A percentile compares a stretch with the other conserved stretches of the same genome.
Conservation (phyloP, 352 stramenopile species). For the Pythium myriotylum region DNA sequence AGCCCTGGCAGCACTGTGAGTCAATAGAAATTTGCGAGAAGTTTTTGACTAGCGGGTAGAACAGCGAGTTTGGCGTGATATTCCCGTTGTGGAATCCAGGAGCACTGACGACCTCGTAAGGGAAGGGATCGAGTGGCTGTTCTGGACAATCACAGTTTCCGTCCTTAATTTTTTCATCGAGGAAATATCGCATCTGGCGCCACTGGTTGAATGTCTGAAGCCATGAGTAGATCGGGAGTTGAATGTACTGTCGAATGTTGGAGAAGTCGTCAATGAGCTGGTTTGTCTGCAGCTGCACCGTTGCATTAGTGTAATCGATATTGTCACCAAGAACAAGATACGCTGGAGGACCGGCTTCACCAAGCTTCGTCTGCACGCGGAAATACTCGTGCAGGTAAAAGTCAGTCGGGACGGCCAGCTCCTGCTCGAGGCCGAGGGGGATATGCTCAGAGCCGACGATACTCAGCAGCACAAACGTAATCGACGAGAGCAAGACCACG, state of each 20-base stretch:
- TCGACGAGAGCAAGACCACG: constrained; percentile 46
- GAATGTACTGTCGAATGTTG: constrained; percentile 74
- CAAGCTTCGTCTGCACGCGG: constrained; percentile 77
- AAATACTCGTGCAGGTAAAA: constrained; percentile 92
- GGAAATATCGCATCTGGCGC: constrained; percentile 82
- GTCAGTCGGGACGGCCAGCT: constrained; percentile 84
- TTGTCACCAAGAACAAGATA: constrained; percentile 75
- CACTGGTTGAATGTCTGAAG: constrained; percentile 88
- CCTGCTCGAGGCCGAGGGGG: constrained; percentile 85
- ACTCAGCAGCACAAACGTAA: constrained; percentile 46
- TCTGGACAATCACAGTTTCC: constrained; percentile 66
- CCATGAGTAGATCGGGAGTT: constrained; percentile 88
- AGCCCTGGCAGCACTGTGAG: constrained; percentile 88
- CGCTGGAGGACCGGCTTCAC: constrained; percentile 84
- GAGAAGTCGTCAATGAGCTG: constrained; percentile 75
- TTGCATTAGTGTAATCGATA: constrained; percentile 73
- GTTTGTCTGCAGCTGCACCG: constrained; percentile 56
- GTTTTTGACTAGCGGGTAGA: constrained; percentile 81
- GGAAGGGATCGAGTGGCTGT: constrained; percentile 79
- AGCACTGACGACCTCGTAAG: constrained; percentile 59
- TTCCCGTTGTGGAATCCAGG: constrained; percentile 38
- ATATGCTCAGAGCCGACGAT: constrained; percentile 60
- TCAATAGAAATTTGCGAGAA: constrained; percentile 89
- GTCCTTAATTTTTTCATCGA: constrained; percentile 70
- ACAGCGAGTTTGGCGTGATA: constrained; percentile 57